Evolutionary conservation across 2,329 filamentous ascomycete species (phyloP).

Genomic region (Paraphoma chrysanthemicola): DNA sequence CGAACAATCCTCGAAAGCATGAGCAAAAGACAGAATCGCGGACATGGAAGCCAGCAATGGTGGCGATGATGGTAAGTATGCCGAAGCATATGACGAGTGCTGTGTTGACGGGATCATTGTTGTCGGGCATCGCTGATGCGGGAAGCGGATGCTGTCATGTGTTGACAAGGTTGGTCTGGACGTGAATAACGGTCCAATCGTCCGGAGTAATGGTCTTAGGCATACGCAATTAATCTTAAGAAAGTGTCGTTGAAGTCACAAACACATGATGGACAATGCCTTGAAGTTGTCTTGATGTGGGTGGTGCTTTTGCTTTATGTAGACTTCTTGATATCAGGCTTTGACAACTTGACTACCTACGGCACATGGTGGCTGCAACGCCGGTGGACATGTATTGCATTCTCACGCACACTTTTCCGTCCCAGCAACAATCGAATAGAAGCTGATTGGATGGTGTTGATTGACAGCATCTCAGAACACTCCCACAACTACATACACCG

Average conservation of each 20-base stretch:
- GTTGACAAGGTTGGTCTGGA: background rate
- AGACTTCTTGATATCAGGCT: too few species aligned
- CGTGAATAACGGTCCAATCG: background rate
- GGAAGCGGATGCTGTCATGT: background rate
- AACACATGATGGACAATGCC: too few species aligned
- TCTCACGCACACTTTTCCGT: too few species aligned
- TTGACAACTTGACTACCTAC: too few species aligned
- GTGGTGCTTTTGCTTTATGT: too few species aligned
- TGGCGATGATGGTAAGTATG: background rate
- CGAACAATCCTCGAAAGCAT: background rate
- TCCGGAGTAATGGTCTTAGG: background rate
- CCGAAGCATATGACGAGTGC: background rate
- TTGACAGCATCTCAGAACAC: background rate
- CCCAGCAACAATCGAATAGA: background rate
- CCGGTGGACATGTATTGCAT: too few species aligned
- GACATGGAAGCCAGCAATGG: background rate
- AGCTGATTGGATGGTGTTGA: background rate
- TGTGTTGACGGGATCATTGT: background rate
- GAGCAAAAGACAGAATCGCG: background rate
- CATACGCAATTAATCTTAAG: background rate
- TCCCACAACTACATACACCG: conserved; percentile 8
- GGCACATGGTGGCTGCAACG: too few species aligned
- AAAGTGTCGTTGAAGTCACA: too few species aligned
- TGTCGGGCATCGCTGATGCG: background rate
- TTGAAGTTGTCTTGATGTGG: too few species aligned